A percentile compares a stretch with the other conserved stretches of the same genome.
These are phyloP conservation scores for Domatiomyces catenatus DNA, from an alignment of 2,329 filamentous ascomycete species.

Conservation along the genomic window DNA sequence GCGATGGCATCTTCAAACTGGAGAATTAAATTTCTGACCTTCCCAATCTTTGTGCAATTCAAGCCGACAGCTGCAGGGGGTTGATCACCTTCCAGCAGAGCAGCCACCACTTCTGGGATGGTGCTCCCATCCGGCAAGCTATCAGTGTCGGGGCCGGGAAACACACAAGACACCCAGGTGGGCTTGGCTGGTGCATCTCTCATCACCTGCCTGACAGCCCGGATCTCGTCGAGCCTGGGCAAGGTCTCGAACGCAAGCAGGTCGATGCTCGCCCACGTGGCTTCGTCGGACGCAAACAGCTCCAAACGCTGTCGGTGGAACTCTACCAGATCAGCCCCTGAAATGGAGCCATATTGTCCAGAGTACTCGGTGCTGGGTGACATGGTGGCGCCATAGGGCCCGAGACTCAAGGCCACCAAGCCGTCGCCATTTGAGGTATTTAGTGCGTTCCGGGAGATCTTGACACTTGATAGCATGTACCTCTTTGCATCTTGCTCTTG, in stretches of 20 bases:
- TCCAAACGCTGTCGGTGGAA: constrained; percentile 45
- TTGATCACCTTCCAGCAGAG: constrained; percentile 21
- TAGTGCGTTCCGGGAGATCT: constrained; percentile 24
- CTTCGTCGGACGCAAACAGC: constrained; percentile 32
- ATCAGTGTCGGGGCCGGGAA: constrained; percentile 28
- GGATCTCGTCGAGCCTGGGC: constrained; percentile 46
- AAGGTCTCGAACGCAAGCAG: constrained; percentile 53
- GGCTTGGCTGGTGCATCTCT: constrained; percentile 20
- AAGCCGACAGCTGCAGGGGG: constrained; percentile 49
- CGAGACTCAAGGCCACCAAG: constrained; percentile 43
- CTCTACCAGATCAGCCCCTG: constrained; percentile 29
- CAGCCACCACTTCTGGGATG: constrained; percentile 28
- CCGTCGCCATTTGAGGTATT: constrained; percentile 1
- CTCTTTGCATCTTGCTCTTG: constrained; percentile 15
- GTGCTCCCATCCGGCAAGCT: constrained; percentile 44
- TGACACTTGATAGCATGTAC: constrained; percentile 24
- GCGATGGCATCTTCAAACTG: constrained; percentile 23
- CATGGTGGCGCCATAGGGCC: constrained; percentile 54
- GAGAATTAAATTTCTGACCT: constrained; percentile 18
- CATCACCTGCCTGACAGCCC: constrained; percentile 38
- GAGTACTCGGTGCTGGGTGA: constrained; percentile 50
- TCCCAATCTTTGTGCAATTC: constrained; percentile 42
- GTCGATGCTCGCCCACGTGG: constrained; percentile 29
- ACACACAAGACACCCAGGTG: constrained; percentile 51
- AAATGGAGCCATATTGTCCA: constrained; percentile 39